phyloP scores from a whole-genome alignment of 768 basidiomycete species.

The Pisolithus microcarpus region DNA sequence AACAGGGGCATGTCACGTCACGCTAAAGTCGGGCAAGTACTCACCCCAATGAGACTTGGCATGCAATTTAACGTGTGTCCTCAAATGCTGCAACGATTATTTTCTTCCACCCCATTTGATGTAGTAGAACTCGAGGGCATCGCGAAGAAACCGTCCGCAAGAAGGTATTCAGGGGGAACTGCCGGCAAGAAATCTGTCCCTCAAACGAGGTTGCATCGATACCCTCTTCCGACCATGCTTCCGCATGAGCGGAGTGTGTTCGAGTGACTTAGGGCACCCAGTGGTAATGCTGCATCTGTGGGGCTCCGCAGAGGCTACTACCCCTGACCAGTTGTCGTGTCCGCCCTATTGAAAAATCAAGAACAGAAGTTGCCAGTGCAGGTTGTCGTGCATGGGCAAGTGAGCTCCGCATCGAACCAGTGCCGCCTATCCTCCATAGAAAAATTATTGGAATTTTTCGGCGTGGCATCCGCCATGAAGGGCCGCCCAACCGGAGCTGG shows the following conservation, averaged over 20 bases:
- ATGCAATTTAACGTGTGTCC: slow-evolving; percentile 8
- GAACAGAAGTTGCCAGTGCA: too few species aligned
- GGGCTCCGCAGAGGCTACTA: neutral
- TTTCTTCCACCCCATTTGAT: neutral
- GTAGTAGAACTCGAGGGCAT: slow-evolving; percentile 3
- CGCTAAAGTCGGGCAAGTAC: slow-evolving; percentile 6
- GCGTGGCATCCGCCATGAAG: too few species aligned
- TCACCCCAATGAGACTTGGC: slow-evolving; percentile 5
- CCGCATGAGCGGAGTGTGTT: neutral
- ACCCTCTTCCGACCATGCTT: neutral
- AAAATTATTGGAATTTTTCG: too few species aligned
- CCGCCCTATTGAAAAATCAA: too few species aligned
- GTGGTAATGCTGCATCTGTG: neutral
- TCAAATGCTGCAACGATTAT: slow-evolving; percentile 1
- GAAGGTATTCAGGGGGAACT: neutral
- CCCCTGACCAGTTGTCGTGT: too few species aligned
- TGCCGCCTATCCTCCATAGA: too few species aligned
- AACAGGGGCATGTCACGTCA: slow-evolving; percentile 8
- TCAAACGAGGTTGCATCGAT: neutral
- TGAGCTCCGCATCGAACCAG: too few species aligned
- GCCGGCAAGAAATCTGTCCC: neutral
- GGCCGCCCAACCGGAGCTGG: too few species aligned
- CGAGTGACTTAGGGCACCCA: slow-evolving; percentile 9
- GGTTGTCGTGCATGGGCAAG: too few species aligned
- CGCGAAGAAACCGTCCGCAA: neutral